A percentile compares a stretch with the other conserved stretches of the same genome.
These are phyloP conservation scores for Marsdenia floribunda DNA, from an alignment of 257 asterid genomes.

Conservation along the genomic window DNA sequence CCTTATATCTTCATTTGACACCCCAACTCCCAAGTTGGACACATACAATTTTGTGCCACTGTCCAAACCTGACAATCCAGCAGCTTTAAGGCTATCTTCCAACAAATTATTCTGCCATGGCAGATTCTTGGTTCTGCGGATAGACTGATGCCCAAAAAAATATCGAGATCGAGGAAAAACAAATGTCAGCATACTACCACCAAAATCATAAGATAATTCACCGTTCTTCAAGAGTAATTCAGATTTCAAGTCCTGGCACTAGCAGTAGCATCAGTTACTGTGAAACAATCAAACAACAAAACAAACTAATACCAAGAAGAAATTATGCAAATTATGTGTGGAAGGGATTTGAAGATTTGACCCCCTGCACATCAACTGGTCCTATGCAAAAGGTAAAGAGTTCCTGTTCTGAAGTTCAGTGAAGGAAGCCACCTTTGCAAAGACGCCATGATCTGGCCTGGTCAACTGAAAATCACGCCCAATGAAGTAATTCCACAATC, in stretches of 20 bases:
- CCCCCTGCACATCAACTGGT: slow-evolving; percentile 56
- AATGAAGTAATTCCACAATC: slow-evolving; percentile 34
- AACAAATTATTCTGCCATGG: slow-evolving; percentile 86
- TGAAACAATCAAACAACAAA: slow-evolving; percentile 46
- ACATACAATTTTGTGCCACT: slow-evolving; percentile 58
- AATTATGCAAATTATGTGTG: slow-evolving; percentile 32
- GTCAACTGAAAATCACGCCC: slow-evolving; percentile 37
- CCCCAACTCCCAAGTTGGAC: slow-evolving; percentile 75
- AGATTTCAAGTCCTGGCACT: slow-evolving; percentile 46
- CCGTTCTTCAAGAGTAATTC: slow-evolving; percentile 54
- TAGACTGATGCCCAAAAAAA: slow-evolving; percentile 75
- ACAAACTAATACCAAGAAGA: slow-evolving; percentile 47
- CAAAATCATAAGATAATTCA: slow-evolving; percentile 36
- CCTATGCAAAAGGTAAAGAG: slow-evolving; percentile 53
- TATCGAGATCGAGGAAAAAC: slow-evolving; percentile 49
- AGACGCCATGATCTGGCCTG: slow-evolving; percentile 51
- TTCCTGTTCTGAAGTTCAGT: slow-evolving; percentile 65
- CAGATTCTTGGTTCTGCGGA: slow-evolving; percentile 70
- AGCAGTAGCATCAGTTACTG: slow-evolving; percentile 34
- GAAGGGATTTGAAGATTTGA: slow-evolving; percentile 35
- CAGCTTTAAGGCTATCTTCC: slow-evolving; percentile 87
- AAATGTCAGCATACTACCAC: slow-evolving; percentile 53
- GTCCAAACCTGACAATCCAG: slow-evolving; percentile 67
- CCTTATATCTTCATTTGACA: slow-evolving; percentile 89
- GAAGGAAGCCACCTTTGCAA: slow-evolving; percentile 53